Evolutionary conservation across 2,329 filamentous ascomycete species (phyloP).

Genomic region (Fusarium beomiforme): DNA sequence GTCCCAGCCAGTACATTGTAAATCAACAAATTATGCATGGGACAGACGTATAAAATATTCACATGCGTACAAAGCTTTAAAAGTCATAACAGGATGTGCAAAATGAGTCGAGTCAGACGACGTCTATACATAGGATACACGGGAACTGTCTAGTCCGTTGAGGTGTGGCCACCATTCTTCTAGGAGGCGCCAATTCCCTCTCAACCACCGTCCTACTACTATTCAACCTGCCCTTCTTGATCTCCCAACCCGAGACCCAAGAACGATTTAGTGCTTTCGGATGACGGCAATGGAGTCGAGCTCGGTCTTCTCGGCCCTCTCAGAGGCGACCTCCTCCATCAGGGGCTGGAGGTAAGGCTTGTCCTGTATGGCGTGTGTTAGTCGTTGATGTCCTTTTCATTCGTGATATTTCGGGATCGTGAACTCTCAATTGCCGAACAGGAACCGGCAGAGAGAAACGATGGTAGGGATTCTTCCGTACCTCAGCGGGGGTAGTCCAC

Average conservation of each 20-base stretch:
- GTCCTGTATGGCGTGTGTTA: constrained; percentile 53
- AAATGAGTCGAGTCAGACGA: constrained; percentile 45
- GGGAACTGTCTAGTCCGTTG: constrained; percentile 46
- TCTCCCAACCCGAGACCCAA: constrained; percentile 9
- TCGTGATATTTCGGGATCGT: constrained; percentile 26
- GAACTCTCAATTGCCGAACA: constrained; percentile 34
- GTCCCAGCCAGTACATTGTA: constrained; percentile 35
- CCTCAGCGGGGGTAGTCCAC: constrained; percentile 68
- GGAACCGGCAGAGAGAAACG: constrained; percentile 4
- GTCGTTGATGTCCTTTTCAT: constrained; percentile 5
- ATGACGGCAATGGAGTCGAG: constrained; percentile 62
- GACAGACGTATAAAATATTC: constrained; percentile 31
- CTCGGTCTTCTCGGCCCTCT: constrained; percentile 61
- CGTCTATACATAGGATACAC: constrained; percentile 51
- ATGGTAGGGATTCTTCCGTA: constrained; percentile 42
- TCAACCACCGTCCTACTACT: constrained; percentile 35
- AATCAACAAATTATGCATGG: constrained; percentile 40
- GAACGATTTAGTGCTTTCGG: constrained; percentile 57
- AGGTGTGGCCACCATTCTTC: constrained; percentile 34
- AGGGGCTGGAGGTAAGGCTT: constrained; percentile 64
- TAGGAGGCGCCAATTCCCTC: constrained; percentile 37
- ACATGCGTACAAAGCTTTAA: constrained; percentile 19
- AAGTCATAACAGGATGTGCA: constrained; percentile 22
- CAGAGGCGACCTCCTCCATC: constrained; percentile 61
- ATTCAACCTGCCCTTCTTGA: constrained; percentile 17